Evolutionary conservation across 768 basidiomycete species (phyloP), one percentile per base, ranked within the genome.

Genomic region (Hygrocybe coccinea): DNA sequence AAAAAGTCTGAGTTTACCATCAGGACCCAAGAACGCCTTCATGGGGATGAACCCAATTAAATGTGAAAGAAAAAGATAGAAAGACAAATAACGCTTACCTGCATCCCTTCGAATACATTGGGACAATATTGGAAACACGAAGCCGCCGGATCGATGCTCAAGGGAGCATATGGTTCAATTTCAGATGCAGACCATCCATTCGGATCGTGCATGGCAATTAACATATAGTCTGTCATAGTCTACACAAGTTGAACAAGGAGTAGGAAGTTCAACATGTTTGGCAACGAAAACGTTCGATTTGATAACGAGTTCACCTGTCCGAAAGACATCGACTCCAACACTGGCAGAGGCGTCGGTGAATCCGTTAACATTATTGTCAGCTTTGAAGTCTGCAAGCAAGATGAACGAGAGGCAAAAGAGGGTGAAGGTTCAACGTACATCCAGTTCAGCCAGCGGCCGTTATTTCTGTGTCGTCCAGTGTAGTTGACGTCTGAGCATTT

Each of bases 21-120:
- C 77, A n/a, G 82, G 79, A 9, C 82, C 85, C 1, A 81, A 56
- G 67, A 87, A 89, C 0, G 89, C 88, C 83, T 88, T 54, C 2
- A 22, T 15, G 10, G 54, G n/a, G 17, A 29, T 51, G 21, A 15
- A 25, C 36, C 17, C 2, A 22, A 57, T 10, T n/a, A n/a, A n/a
- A n/a, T n/a, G n/a, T 41, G 9, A 3, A 24, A 25, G 3, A 19
- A 17, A 9, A 4, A 5, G 11, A n/a, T 39, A 17, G 51, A 19
- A 7, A 37, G 46, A 38, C 1, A 24, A 11, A 12, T 21, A 8
- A 10, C 2, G 57, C 71, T 11, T 17, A 74, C 78, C 74, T 80
- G 95, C 82, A 95, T 85, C 7, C 94, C 91, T 69, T 97, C 93
- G 64, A 97, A 94, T 14, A 86, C 81, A 59, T 84, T 80, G 34